Percentiles rank a stretch among this genome's conserved stretches.
phyloP scores from a whole-genome alignment of 495 filamentous ascomycete species.

The Penicillium cosmopolitanum region DNA sequence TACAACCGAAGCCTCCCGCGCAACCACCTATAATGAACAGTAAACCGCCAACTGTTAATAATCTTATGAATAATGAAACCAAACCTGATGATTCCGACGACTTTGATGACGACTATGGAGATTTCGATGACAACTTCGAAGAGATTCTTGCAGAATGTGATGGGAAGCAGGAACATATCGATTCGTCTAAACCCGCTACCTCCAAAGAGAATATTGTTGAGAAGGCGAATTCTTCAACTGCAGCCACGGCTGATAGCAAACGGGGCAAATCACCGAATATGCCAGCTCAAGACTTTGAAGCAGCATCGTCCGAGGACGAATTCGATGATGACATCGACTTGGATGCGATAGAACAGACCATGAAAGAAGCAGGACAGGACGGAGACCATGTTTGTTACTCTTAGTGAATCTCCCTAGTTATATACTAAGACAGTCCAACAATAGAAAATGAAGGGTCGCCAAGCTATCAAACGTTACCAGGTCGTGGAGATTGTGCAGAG shows the following conservation, averaged over 20 bases:
- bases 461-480: constrained; percentile 80
- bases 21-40: constrained; percentile 3
- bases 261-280: constrained; percentile 4
- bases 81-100: constrained; percentile 54
- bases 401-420: constrained; percentile 39
- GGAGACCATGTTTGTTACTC: constrained; percentile 47
- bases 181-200: constrained; percentile 21
- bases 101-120: constrained; percentile 72
- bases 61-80: constrained; percentile 56
- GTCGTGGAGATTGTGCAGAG: constrained; percentile 70
- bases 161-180: constrained; percentile 56
- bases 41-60: constrained; percentile 18
- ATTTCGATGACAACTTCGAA: constrained; percentile 47
- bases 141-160: constrained; percentile 47
- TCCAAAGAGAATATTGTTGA: constrained; percentile 11
- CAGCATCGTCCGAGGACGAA: constrained; percentile 41
- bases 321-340: constrained; percentile 52
- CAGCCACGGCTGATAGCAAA: not conserved
- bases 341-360: constrained; percentile 48
- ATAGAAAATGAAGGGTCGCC: constrained; percentile 59
- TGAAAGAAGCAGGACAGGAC: constrained; percentile 39
- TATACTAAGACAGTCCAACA: constrained; percentile 45
- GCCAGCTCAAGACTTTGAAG: constrained; percentile 13
- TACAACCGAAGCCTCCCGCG: constrained; percentile 11
- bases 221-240: constrained; percentile 6